Evolutionary conservation across 2,329 filamentous ascomycete genomes (phyloP), one percentile per base, ranked within the genome.

Genomic region (Magnaporthiopsis poae): DNA sequence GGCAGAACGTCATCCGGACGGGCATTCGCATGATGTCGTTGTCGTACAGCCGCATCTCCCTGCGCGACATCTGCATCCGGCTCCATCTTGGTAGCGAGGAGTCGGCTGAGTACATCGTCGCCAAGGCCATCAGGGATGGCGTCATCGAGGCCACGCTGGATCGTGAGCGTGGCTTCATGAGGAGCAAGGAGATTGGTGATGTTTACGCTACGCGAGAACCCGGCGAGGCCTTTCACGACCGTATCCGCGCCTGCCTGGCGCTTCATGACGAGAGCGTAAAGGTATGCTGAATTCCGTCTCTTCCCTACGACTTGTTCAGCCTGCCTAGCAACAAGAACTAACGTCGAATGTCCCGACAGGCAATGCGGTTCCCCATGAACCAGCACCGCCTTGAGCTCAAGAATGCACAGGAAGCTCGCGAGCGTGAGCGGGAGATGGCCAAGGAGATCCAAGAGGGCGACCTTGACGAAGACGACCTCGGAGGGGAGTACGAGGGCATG

Each of bases 291-390:
- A 18, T 8, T 2, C 8, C 46, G 18, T 63, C 18, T 4, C 61
- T 61, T n/a, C 31, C 21, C 4, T 27, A 33, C 59, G 39, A 52
- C 15, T 52, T 2, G 5, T 52, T 52, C 8, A 2, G 7, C 63
- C 15, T 27, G n/a, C 33, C n/a, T 21, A 25, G 7, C 31, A 11
- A 35, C 1, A 61, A 36, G 11, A 59, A 33, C n/a, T 56, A 27
- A 62, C 60, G 15, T 31, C 15, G 25, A 18, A 31, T 27, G 21
- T 56, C 21, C 21, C 5, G 7, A 46, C 65, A 94, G 91, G 94
- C 95, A 33, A 99, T 99, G 95, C 88, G 95, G 66, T 99, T 98
- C 80, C 95, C 95, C 2, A 98, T 98, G 94, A 97, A 99, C 81
- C 95, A 98, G 79, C 95, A 99, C 79, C 88, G 95, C 25, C 84